Evolutionary conservation across 495 filamentous ascomycete genomes (phyloP).

Genomic region (Aspergillus cavernicola): DNA sequence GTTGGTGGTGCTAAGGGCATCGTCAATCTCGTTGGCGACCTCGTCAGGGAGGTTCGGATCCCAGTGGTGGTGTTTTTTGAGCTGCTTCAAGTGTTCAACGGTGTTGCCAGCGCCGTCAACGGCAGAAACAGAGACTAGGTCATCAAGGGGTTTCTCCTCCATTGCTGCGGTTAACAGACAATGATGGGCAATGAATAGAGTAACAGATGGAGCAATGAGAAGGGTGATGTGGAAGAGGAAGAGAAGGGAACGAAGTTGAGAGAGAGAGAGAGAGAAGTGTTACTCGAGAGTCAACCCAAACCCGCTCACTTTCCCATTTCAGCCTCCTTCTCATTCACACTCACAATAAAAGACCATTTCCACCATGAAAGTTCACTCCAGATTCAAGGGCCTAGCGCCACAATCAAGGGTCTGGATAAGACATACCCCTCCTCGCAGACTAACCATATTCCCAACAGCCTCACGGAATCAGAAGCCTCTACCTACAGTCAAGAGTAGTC

Average conservation of each 20-base stretch:
- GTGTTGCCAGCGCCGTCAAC: conserved; percentile 34
- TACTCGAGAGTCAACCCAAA: too few relatives aligned
- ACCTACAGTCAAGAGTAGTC: too few relatives aligned
- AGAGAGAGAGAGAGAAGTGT: too few relatives aligned
- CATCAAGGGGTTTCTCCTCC: conserved; percentile 29
- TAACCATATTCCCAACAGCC: too few relatives aligned
- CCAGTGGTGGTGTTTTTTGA: conserved; percentile 61
- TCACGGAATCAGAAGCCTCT: too few relatives aligned
- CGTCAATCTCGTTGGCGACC: conserved; percentile 56
- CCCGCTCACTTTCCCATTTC: background rate
- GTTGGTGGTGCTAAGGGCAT: conserved; percentile 53
- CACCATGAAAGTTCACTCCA: too few relatives aligned
- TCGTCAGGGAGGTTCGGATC: conserved; percentile 67
- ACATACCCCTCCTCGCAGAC: too few relatives aligned
- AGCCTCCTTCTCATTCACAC: too few relatives aligned
- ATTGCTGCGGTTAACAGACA: conserved; percentile 14
- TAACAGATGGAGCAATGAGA: background rate
- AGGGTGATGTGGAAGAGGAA: background rate
- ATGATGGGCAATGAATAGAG: background rate
- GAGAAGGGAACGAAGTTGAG: too few relatives aligned
- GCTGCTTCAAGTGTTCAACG: conserved; percentile 32
- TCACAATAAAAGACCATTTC: too few relatives aligned
- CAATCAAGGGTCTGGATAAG: too few relatives aligned
- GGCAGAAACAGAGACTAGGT: conserved; percentile 23
- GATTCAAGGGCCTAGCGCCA: too few relatives aligned